Percentiles rank a stretch among this genome's conserved stretches.
phyloP scores from a whole-genome alignment of 2,329 filamentous ascomycete species.

The Laburnicola sp. region DNA sequence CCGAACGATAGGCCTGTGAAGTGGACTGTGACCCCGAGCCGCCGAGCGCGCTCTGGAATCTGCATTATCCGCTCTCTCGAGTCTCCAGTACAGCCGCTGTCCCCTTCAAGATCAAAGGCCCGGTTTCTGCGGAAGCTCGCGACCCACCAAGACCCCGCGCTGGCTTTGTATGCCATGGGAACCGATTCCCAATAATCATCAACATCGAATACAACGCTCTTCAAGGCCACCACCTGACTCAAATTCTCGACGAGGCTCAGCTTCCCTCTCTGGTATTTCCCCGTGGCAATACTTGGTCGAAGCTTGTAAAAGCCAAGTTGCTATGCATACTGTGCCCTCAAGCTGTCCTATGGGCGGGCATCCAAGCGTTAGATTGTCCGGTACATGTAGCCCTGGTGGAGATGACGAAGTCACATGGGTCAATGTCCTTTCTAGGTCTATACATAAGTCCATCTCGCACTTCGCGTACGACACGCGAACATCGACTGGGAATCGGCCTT shows the following conservation, averaged over 20 bases:
- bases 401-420: neutral
- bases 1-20: slow-evolving; percentile 8
- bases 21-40: neutral
- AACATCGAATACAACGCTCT: too few species aligned
- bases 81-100: too few species aligned
- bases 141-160: too few species aligned
- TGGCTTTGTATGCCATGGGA: too few species aligned
- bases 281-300: neutral
- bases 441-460: neutral
- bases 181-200: too few species aligned
- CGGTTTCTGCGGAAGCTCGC: too few species aligned
- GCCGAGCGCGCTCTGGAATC: slow-evolving; percentile 2
- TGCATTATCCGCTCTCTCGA: neutral
- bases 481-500: neutral
- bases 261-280: neutral
- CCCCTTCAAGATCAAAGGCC: too few species aligned
- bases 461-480: neutral
- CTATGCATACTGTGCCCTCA: too few species aligned
- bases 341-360: too few species aligned
- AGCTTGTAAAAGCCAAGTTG: neutral
- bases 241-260: too few species aligned
- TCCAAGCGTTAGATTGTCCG: too few species aligned
- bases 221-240: neutral
- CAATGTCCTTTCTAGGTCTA: neutral
- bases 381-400: too few species aligned